These are phyloP conservation scores for Erigeron canadensis DNA, from an alignment of 129 eudicot genomes.

Conservation along the genomic window DNA sequence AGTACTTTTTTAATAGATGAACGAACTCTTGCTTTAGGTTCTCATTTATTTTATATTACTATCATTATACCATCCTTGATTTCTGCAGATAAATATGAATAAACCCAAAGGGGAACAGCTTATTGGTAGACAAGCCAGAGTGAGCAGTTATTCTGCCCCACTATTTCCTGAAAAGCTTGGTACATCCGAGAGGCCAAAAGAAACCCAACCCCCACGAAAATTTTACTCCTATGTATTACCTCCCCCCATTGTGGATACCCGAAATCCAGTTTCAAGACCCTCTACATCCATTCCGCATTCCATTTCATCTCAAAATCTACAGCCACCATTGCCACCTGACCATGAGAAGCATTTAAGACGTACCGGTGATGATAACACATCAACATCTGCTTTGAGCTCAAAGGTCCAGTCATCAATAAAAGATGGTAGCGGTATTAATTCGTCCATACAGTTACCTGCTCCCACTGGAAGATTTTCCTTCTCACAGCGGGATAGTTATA, in stretches of 20 bases:
- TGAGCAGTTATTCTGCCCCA: constrained; percentile 82
- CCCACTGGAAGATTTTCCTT: constrained; percentile 41
- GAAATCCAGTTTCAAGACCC: constrained; percentile 44
- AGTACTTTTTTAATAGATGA: not conserved
- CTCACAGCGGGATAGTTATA: constrained; percentile 41
- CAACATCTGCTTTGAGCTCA: constrained; percentile 26
- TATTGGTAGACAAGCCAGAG: constrained; percentile 42
- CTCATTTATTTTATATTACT: not conserved
- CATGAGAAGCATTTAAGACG: constrained; percentile 10
- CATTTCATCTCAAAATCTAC: constrained; percentile 39
- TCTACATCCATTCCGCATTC: constrained; percentile 40
- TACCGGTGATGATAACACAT: constrained; percentile 31
- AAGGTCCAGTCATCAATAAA: constrained; percentile 32
- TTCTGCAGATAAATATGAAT: constrained; percentile 43
- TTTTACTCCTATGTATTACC: constrained; percentile 70
- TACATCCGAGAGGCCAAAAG: constrained; percentile 55
- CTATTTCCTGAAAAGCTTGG: constrained; percentile 63
- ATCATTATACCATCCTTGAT: constrained; percentile 2
- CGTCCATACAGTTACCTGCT: constrained; percentile 61
- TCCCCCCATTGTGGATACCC: constrained; percentile 63
- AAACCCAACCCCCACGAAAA: constrained; percentile 52
- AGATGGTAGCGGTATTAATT: constrained; percentile 29
- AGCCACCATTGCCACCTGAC: constrained; percentile 22
- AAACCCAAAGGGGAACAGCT: constrained; percentile 48
- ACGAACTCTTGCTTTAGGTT: not conserved